Evolutionary conservation across 257 asterid genomes (phyloP), one percentile per base, ranked within the genome.

Genomic region (Mentha longifolia): DNA sequence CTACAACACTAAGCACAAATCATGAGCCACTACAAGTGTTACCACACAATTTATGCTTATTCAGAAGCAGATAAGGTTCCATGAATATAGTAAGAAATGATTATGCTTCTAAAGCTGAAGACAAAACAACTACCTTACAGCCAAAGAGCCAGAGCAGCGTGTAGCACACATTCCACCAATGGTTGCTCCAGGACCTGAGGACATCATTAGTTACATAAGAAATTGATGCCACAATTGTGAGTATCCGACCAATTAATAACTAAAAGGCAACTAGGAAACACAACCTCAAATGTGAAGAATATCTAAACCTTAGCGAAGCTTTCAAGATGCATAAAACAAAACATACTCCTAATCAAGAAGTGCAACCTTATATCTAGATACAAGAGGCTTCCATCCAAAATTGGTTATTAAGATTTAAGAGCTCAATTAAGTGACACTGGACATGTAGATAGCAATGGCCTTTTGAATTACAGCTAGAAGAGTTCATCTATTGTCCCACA

Each of bases 121-220:
- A 66, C 15, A 51, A 30, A 71, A 33, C 69, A 65, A 81, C 70
- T 81, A 94, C 97, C 99, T 94, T 79, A 95, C 99, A 57, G 98
- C 99, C 79, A 95, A 88, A 56, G 99, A 95, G 73, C 99, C 99
- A 72, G 99, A 95, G 84, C 99, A 95, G 19, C 99, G 99, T 59
- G 99, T 95, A 72, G 99, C 98, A 79, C 99, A 95, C 99, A 95
- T 92, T 69, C 99, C 99, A 68, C 99, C 99, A 57, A 95, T 89
- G 65, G 99, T 86, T 77, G 99, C 99, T 78, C 99, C 99, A 72
- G 99, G 99, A 57, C 99, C 99, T 94, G 86, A 46, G 60, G 75
- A 74, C 77, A 68, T 31, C 25, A 56, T 71, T 45, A 37, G 25
- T 71, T 20, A 69, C 42, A 58, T 10, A 9, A 67, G 28, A 71